phyloP scores from a whole-genome alignment of 768 basidiomycete species.

The Gautieria morchelliformis region DNA sequence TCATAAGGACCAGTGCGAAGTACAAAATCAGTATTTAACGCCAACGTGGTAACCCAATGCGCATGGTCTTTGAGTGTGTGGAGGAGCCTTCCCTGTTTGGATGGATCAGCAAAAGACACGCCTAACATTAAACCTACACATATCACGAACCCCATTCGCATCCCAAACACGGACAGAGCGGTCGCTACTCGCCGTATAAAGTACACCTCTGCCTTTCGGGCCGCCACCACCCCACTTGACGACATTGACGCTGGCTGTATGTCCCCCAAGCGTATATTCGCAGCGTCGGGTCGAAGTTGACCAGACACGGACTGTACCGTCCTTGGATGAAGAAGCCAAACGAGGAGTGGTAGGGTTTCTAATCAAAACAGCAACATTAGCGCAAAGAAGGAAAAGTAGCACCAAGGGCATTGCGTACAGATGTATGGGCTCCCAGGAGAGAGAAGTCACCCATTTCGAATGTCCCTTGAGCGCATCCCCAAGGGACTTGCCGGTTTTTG shows the following conservation, averaged over 20 bases:
- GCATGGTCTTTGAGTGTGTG: constrained; percentile 90
- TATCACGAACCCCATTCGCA: constrained; percentile 47
- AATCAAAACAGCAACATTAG: constrained; percentile 7
- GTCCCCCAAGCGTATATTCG: constrained; percentile 85
- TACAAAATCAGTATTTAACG: constrained; percentile 91
- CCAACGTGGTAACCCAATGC: constrained; percentile 97
- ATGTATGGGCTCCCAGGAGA: constrained; percentile 95
- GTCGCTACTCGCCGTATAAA: constrained; percentile 95
- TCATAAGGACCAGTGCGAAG: constrained; percentile 93
- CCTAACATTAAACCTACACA: constrained; percentile 12
- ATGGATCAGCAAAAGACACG: background rate
- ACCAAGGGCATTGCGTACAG: constrained; percentile 38
- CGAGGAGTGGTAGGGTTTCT: constrained; percentile 76
- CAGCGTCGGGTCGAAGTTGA: constrained; percentile 56
- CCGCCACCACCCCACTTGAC: constrained; percentile 94
- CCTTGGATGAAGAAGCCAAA: constrained; percentile 92
- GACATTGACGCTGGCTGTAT: constrained; percentile 89
- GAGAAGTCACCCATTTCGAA: constrained; percentile 90
- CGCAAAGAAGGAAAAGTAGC: background rate
- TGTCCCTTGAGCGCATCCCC: constrained; percentile 90
- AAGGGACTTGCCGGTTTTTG: constrained; percentile 78
- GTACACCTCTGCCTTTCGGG: constrained; percentile 48
- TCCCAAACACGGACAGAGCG: constrained; percentile 94
- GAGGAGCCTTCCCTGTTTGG: constrained; percentile 62
- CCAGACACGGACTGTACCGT: constrained; percentile 95